A percentile compares a stretch with the other conserved stretches of the same genome.
These are phyloP conservation scores for Zygoascus biomembranicola DNA, from an alignment of 805 yeast genomes.

Conservation along the genomic window DNA sequence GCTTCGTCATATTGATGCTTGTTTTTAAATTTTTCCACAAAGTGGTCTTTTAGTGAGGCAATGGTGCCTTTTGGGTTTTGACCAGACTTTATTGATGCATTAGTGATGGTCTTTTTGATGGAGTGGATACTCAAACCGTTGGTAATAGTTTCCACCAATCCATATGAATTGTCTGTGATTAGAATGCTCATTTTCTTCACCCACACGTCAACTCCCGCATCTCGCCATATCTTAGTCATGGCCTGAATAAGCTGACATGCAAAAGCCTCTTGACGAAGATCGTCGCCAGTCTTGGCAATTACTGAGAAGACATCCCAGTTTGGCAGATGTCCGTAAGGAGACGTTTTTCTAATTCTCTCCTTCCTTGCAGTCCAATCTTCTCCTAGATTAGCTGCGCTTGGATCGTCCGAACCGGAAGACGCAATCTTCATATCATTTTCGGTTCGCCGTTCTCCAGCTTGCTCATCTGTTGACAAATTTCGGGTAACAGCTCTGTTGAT, in stretches of 20 bases:
- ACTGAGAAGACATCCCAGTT: slow-evolving; percentile 96
- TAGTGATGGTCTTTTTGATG: slow-evolving; percentile 84
- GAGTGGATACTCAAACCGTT: slow-evolving; percentile 93
- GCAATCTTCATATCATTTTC: slow-evolving; percentile 89
- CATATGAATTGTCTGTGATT: slow-evolving; percentile 83
- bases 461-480: slow-evolving; percentile 25
- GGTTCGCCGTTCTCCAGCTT: slow-evolving; percentile 80
- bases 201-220: slow-evolving; percentile 68
- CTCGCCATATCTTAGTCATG: slow-evolving; percentile 77
- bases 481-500: slow-evolving; percentile 48
- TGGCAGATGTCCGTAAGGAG: slow-evolving; percentile 75
- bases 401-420: slow-evolving; percentile 26
- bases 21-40: slow-evolving; percentile 33
- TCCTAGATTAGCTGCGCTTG: slow-evolving; percentile 55
- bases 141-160: slow-evolving; percentile 91
- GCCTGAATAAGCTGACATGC: slow-evolving; percentile 91
- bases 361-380: slow-evolving; percentile 90
- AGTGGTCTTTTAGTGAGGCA: slow-evolving; percentile 72
- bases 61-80: slow-evolving; percentile 64
- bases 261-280: slow-evolving; percentile 92
- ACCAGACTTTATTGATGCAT: slow-evolving; percentile 56
- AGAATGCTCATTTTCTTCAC: slow-evolving; percentile 88
- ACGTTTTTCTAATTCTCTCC: slow-evolving; percentile 66
- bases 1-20: slow-evolving; percentile 51
- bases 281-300: slow-evolving; percentile 94